A percentile compares a stretch with the other conserved stretches of the same genome.
phyloP scores from a whole-genome alignment of 345 rosid genomes.

The Firmiana major region DNA sequence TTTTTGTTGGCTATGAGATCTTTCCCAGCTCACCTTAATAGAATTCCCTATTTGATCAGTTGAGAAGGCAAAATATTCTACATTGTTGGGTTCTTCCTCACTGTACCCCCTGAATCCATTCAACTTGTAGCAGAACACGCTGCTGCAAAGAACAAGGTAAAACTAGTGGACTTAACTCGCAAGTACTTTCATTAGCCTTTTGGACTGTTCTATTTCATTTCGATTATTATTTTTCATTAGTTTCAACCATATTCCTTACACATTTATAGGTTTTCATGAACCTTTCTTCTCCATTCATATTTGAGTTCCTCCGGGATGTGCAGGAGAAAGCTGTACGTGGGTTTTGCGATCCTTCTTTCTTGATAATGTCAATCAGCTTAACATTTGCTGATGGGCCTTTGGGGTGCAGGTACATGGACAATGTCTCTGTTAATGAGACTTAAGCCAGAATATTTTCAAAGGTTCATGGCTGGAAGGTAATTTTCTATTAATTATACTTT shows the following conservation, averaged over 20 bases:
- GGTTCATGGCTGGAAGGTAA: slow-evolving; percentile 95
- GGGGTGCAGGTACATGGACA: slow-evolving; percentile 65
- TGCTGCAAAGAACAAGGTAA: slow-evolving; percentile 84
- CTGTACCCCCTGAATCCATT: slow-evolving; percentile 88
- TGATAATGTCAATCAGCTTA: background rate
- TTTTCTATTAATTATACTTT: background rate
- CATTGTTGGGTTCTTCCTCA: slow-evolving; percentile 95
- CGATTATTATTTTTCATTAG: background rate
- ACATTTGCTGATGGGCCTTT: slow-evolving; percentile 7
- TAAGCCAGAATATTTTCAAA: slow-evolving; percentile 84
- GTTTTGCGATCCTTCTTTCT: slow-evolving; percentile 13
- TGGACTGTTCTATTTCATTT: background rate
- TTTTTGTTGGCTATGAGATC: background rate
- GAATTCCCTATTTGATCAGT: slow-evolving; percentile 38
- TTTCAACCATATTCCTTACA: background rate
- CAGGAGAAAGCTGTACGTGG: slow-evolving; percentile 72
- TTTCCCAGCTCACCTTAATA: background rate
- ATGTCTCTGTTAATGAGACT: slow-evolving; percentile 83
- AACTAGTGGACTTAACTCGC: background rate
- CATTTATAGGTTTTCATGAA: slow-evolving; percentile 59
- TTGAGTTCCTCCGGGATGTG: slow-evolving; percentile 87
- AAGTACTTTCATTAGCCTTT: background rate
- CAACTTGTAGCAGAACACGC: slow-evolving; percentile 87
- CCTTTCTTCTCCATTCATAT: slow-evolving; percentile 92
- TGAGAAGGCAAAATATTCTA: slow-evolving; percentile 85